Base-by-base conservation (phyloP, 805 yeast genomes). In the Metschnikowia amazonensis region DNA sequence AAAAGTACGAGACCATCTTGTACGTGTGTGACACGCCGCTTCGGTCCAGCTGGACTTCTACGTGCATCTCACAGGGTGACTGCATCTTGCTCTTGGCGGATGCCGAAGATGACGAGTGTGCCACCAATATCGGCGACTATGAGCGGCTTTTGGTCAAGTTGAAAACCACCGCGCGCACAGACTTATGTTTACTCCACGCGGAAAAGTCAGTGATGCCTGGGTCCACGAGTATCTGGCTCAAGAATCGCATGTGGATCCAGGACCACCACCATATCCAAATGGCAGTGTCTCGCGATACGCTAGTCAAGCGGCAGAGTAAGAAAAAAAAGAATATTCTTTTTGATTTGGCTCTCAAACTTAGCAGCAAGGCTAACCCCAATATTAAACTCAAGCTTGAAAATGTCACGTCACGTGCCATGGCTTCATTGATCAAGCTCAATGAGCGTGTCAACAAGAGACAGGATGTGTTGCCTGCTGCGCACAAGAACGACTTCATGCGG, bases 1-100 rank as follows among this genome's bases (percentile, higher is more conserved):
- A 90, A 57, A 77, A 80, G 50, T 87, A 83, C 61, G 88, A 92
- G 53, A 84, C 89, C n/a, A 85, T 94, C 3, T 80, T 92, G 1
- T 94, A 92, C 59, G 81, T 92, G 10, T 90, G 94, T 21, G 98
- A 94, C 57, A 82, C 97, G 0, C 75, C 86, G 0, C 80, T 85
- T 2, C 81, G 81, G 53, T 86, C 97, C 0, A 76, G 82, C 16
- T 92, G 99, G 99, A 88, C 97, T 0, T 76, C 80, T 7, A 88
- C 97, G 0, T 94, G 98, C 63, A 85, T 92, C 33, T 81, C 90
- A 7, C 97, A 92, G 63, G 98, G 96, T 14, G 98, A 92, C 64
- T 90, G 97, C 68, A 81, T 92, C n/a, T 69, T 94, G 27, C 68
- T 94, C 14, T 64, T 94, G 13, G 97, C 97, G 0, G 90, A 92